A percentile compares a stretch with the other conserved stretches of the same genome.
These are phyloP conservation scores for Botrytis pseudocinerea DNA, from an alignment of 2,329 filamentous ascomycete genomes.

Conservation along the genomic window DNA sequence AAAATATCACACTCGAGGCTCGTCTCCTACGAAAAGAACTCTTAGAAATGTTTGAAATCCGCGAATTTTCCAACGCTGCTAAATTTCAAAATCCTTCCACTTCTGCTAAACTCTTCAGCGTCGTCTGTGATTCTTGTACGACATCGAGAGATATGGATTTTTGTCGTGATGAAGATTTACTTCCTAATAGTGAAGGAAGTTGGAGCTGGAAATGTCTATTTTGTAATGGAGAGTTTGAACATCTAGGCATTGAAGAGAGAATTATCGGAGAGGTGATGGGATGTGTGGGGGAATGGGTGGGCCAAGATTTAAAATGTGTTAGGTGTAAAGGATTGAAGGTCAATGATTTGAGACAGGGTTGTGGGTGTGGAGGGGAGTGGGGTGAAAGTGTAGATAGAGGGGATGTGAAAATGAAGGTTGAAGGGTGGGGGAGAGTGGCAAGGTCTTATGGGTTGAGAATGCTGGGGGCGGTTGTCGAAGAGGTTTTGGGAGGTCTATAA, in stretches of 20 bases:
- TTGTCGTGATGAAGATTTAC: slow-evolving; percentile 82
- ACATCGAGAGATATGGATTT: slow-evolving; percentile 86
- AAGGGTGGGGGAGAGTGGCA: slow-evolving; percentile 73
- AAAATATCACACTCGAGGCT: slow-evolving; percentile 85
- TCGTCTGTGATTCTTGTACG: slow-evolving; percentile 90
- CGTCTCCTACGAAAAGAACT: slow-evolving; percentile 86
- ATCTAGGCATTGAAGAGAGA: slow-evolving; percentile 79
- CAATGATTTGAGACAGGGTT: slow-evolving; percentile 97
- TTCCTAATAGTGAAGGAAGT: slow-evolving; percentile 49
- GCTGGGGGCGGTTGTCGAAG: slow-evolving; percentile 72
- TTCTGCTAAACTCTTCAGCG: slow-evolving; percentile 68
- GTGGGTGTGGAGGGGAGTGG: slow-evolving; percentile 89
- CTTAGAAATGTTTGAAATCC: slow-evolving; percentile 85
- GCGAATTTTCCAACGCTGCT: slow-evolving; percentile 89
- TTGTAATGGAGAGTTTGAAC: slow-evolving; percentile 74
- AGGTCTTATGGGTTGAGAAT: slow-evolving; percentile 79
- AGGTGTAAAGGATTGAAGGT: slow-evolving; percentile 71
- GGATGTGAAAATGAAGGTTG: slow-evolving; percentile 64
- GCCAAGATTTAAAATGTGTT: slow-evolving; percentile 82
- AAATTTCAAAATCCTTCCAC: slow-evolving; percentile 83
- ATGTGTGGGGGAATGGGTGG: slow-evolving; percentile 74
- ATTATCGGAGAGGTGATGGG: slow-evolving; percentile 76
- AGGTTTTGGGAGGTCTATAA: slow-evolving; percentile 54
- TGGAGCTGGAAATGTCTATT: slow-evolving; percentile 73
- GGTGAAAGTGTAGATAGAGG: slow-evolving; percentile 66